Evolutionary conservation across 345 rosid species (phyloP), one percentile per base, ranked within the genome.

Genomic region (Raphanus raphanistrum): DNA sequence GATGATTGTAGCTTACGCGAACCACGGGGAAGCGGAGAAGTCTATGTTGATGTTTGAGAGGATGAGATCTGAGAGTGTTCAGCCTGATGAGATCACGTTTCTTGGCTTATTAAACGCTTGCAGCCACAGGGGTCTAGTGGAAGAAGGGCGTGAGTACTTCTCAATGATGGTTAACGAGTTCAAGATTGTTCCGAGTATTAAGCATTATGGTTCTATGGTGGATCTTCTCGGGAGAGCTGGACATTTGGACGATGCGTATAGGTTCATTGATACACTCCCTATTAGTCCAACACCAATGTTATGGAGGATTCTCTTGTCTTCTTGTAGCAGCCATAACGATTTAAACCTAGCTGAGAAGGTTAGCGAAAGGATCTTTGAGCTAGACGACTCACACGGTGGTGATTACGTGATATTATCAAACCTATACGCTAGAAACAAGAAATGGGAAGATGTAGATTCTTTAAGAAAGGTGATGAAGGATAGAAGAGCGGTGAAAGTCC

Each of bases 151-250:
- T 8, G 48, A 73, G 41, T 84, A 83, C 80, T 94, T 92, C 76
- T 70, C 82, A 45, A 54, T 73, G 54, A 92, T 94, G 96, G 76
- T 76, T 12, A 77, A 85, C 28, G 73, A 77, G 31, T 85, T 81
- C 25, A 32, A 82, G 62, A 84, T 89, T 72, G 54, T 74, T 75
- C 96, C 96, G 0, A 73, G 87, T 45, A 76, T 87, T 31, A 91
- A 89, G 80, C 98, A 94, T 87, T 90, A 87, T 50, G 98, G 96
- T 54, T 92, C 96, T 74, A 89, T 94, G 93, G 96, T 90, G 6
- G 97, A 92, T 84, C 82, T 94, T 80, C 87, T 91, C 50, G 90
- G 94, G 57, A 86, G 97, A 82, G 94, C 90, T 62, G 98, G 98
- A 73, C 73, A 10, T 50, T 76, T 94, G 72, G 75, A 89, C 36